Evolutionary conservation across 352 stramenopile genomes (phyloP).

Genomic region (Phytophthora pinifolia): DNA sequence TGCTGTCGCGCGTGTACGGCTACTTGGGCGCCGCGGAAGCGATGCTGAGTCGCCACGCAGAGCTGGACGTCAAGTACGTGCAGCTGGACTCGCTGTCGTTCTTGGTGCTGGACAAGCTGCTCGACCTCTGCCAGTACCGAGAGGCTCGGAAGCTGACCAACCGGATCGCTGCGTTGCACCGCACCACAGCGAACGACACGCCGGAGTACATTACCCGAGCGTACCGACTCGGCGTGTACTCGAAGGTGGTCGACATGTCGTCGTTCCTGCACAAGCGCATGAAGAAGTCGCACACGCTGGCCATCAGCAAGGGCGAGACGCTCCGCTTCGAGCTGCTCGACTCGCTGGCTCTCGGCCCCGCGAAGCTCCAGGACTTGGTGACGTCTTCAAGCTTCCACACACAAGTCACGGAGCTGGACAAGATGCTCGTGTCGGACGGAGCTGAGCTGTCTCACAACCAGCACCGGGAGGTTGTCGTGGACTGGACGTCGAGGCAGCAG

Average conservation of each 20-base stretch:
- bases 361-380: conserved; percentile 56
- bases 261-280: conserved; percentile 73
- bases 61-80: conserved; percentile 87
- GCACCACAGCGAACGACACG: conserved; percentile 58
- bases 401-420: conserved; percentile 41
- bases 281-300: conserved; percentile 73
- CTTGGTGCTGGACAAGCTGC: conserved; percentile 80
- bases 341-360: conserved; percentile 34
- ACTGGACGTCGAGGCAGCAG: conserved; percentile 50
- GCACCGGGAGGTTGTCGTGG: conserved; percentile 75
- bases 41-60: conserved; percentile 64
- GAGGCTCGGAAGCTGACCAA: conserved; percentile 57
- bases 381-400: conserved; percentile 41
- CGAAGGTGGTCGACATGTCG: conserved; percentile 85
- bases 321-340: conserved; percentile 64
- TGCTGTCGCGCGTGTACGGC: conserved; percentile 76
- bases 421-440: conserved; percentile 37
- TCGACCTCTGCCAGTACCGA: conserved; percentile 57
- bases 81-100: conserved; percentile 86
- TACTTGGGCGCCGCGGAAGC: conserved; percentile 66
- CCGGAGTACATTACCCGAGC: conserved; percentile 78
- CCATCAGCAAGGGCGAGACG: conserved; percentile 57
- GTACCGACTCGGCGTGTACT: conserved; percentile 84
- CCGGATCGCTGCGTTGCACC: conserved; percentile 54
- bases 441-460: conserved; percentile 69